These are phyloP conservation scores for Venturia asperata DNA, from an alignment of 2,329 filamentous ascomycete genomes.

Conservation along the genomic window DNA sequence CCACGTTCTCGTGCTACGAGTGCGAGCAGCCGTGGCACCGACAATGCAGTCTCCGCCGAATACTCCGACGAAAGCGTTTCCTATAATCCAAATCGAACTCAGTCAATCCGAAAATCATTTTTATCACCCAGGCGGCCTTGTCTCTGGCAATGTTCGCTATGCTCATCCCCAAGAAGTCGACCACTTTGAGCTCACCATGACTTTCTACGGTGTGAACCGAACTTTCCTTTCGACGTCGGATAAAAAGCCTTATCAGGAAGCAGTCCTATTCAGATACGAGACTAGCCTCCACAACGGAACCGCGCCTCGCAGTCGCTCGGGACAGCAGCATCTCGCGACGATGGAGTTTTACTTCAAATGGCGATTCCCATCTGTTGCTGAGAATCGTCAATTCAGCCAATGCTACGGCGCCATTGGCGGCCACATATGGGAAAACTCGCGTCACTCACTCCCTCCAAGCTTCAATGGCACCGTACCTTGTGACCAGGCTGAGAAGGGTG, in stretches of 20 bases:
- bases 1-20: constrained; percentile 10
- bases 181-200: constrained; percentile 10
- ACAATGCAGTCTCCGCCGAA: constrained; percentile 8
- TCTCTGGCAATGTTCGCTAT: constrained; percentile 5
- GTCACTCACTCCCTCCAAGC: constrained; percentile 5
- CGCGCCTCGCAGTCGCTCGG: not conserved
- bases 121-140: constrained; percentile 8
- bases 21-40: not conserved
- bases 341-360: constrained; percentile 16
- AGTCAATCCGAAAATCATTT: constrained; percentile 11
- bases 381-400: constrained; percentile 11
- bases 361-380: constrained; percentile 10
- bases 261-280: constrained; percentile 8
- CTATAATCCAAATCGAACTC: constrained; percentile 4
- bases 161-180: not conserved
- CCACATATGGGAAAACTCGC: constrained; percentile 8
- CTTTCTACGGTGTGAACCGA: constrained; percentile 11
- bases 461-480: constrained; percentile 3
- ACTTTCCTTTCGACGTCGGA: constrained; percentile 3
- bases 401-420: not conserved
- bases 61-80: not conserved
- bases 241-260: constrained; percentile 5
- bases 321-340: not conserved
- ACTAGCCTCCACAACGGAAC: constrained; percentile 5
- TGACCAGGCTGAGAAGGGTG: not conserved